Evolutionary conservation across 768 basidiomycete genomes (phyloP).

Genomic region (Phanerodontia chrysosporium): DNA sequence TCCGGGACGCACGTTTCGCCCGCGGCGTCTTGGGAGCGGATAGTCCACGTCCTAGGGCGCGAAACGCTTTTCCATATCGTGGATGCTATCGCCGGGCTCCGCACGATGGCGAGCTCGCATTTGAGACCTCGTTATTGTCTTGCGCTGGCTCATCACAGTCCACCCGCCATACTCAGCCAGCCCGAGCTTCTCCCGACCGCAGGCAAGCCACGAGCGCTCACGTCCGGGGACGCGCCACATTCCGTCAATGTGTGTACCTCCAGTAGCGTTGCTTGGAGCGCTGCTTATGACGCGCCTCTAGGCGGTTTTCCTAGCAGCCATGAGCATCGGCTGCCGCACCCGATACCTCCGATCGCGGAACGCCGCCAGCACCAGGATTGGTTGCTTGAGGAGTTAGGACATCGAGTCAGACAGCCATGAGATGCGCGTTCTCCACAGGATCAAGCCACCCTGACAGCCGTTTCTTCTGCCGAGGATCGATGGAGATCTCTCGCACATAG

Average conservation of each 20-base stretch:
- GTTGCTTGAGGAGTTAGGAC: not conserved
- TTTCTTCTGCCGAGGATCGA: not conserved
- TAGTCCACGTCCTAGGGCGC: not conserved
- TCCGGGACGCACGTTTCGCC: not conserved
- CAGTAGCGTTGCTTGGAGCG: not conserved
- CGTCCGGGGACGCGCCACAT: not conserved
- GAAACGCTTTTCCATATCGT: not conserved
- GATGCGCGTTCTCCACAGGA: not conserved
- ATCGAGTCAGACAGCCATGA: too few relatives aligned
- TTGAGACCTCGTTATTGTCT: not conserved
- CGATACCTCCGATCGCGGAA: not conserved
- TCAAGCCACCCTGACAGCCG: not conserved
- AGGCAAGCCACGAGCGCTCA: not conserved
- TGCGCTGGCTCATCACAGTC: not conserved
- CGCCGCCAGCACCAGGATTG: not conserved
- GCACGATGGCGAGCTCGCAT: not conserved
- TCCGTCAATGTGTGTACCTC: not conserved
- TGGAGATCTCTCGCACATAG: not conserved
- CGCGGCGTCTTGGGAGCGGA: not conserved
- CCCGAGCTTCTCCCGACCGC: not conserved
- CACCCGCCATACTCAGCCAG: not conserved
- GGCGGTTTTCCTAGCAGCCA: not conserved
- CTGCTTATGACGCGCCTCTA: not conserved
- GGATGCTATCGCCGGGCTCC: not conserved
- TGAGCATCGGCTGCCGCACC: not conserved